Conservation (phyloP, 2,329 filamentous ascomycete species). For the Sordariomycetes sp. region DNA sequence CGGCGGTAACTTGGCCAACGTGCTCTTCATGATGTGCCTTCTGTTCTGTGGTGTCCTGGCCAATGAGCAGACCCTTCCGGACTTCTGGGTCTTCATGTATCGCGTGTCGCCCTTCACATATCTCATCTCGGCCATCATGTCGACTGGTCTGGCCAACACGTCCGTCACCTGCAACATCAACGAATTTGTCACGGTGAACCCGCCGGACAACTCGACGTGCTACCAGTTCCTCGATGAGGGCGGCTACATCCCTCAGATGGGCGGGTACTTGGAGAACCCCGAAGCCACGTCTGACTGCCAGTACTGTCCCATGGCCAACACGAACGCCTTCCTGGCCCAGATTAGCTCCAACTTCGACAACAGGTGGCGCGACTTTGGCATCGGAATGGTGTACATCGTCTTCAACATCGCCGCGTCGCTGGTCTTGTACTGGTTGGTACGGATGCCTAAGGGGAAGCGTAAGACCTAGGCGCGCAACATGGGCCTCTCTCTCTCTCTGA, state of each 20-base stretch:
- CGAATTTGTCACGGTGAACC: slow-evolving; percentile 57
- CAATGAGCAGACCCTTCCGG: slow-evolving; percentile 44
- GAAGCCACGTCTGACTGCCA: slow-evolving; percentile 36
- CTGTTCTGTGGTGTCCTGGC: slow-evolving; percentile 60
- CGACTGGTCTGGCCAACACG: slow-evolving; percentile 16
- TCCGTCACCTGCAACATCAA: slow-evolving; percentile 45
- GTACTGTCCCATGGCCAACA: slow-evolving; percentile 31
- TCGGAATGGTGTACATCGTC: slow-evolving; percentile 43
- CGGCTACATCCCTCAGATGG: slow-evolving; percentile 28
- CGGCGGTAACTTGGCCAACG: slow-evolving; percentile 57
- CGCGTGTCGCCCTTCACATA: slow-evolving; percentile 47
- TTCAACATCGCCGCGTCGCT: slow-evolving; percentile 43
- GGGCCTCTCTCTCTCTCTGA: too few species aligned
- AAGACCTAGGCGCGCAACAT: too few species aligned
- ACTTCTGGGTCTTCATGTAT: slow-evolving; percentile 70
- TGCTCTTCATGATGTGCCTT: slow-evolving; percentile 55
- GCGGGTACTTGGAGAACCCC: slow-evolving; percentile 45
- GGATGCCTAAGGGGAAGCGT: slow-evolving; percentile 25
- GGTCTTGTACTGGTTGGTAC: slow-evolving; percentile 39
- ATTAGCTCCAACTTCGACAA: slow-evolving; percentile 37
- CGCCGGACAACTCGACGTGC: slow-evolving; percentile 44
- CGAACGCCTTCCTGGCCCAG: slow-evolving; percentile 27
- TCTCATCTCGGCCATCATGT: slow-evolving; percentile 14
- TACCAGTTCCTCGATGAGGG: slow-evolving; percentile 35
- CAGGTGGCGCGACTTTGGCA: slow-evolving; percentile 48